Conservation (phyloP, 2,329 filamentous ascomycete species). For the Aspergillus quadrilineatus region DNA sequence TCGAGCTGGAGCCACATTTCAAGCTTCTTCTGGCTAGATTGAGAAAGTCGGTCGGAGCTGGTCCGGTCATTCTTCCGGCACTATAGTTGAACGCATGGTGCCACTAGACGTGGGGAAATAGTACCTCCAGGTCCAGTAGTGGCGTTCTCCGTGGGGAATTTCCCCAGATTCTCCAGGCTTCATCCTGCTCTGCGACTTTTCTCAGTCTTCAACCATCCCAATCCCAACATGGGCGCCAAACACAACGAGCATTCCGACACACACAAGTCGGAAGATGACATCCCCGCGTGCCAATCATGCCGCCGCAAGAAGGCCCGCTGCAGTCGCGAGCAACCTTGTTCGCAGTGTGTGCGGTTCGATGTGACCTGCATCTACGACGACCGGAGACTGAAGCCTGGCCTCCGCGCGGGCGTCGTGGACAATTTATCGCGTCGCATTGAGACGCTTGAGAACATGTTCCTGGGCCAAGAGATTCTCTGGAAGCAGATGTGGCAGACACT, state of each 20-base stretch:
- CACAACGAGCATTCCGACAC: background rate
- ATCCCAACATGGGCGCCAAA: background rate
- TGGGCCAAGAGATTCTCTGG: slow-evolving; percentile 23
- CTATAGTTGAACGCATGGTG: background rate
- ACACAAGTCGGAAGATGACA: slow-evolving; percentile 13
- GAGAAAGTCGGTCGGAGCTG: background rate
- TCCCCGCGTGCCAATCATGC: slow-evolving; percentile 42
- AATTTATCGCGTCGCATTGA: slow-evolving; percentile 32
- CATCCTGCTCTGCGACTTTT: background rate
- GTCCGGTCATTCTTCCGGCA: background rate
- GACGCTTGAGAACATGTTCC: slow-evolving; percentile 24
- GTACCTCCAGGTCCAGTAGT: background rate
- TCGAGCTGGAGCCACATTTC: too few species aligned
- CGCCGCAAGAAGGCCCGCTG: slow-evolving; percentile 50
- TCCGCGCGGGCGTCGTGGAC: slow-evolving; percentile 35
- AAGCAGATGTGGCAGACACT: slow-evolving; percentile 20
- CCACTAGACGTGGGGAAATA: background rate
- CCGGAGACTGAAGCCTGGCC: slow-evolving; percentile 29
- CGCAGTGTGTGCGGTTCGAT: slow-evolving; percentile 40
- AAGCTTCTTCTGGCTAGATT: background rate
- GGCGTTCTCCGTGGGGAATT: background rate
- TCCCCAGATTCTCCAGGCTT: background rate
- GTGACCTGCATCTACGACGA: slow-evolving; percentile 37
- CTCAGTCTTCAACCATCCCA: background rate
- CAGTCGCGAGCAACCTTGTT: slow-evolving; percentile 45